Evolutionary conservation across 257 asterid species (phyloP).

Genomic region (Scutellaria galericulata): DNA sequence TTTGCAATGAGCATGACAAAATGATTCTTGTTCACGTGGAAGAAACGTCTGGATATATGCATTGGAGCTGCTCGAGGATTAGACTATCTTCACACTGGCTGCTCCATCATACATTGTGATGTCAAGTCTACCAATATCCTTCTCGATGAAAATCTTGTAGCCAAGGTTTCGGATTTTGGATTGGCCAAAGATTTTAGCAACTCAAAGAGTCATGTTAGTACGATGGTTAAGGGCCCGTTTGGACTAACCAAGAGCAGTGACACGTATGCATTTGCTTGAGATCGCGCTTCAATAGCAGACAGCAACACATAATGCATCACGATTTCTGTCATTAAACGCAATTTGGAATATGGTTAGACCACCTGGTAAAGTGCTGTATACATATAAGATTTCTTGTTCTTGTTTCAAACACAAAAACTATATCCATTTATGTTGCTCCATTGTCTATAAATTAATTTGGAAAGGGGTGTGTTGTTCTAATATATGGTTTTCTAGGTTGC

Average conservation of each 20-base stretch:
- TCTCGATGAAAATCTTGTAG: not conserved
- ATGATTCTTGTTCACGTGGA: too few relatives aligned
- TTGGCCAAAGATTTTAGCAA: slow-evolving; percentile 3
- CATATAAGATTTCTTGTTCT: not conserved
- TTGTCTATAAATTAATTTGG: not conserved
- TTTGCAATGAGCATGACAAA: too few relatives aligned
- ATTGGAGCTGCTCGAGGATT: slow-evolving; percentile 16
- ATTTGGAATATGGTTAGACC: not conserved
- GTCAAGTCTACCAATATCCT: slow-evolving; percentile 24
- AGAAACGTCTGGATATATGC: slow-evolving; percentile 7
- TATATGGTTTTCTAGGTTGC: slow-evolving; percentile 49
- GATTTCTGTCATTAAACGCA: not conserved
- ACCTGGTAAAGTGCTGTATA: not conserved
- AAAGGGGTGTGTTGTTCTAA: not conserved
- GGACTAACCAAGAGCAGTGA: slow-evolving; percentile 13
- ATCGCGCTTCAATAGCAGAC: not conserved
- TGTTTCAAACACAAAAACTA: too few relatives aligned
- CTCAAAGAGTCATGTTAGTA: not conserved
- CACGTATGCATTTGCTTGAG: not conserved
- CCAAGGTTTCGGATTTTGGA: slow-evolving; percentile 24
- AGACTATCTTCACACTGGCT: too few relatives aligned
- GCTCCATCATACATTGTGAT: slow-evolving; percentile 30
- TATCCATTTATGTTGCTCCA: too few relatives aligned
- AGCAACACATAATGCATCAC: not conserved
- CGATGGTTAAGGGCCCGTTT: slow-evolving; percentile 9